These are phyloP conservation scores for Pterulicium gracile DNA, from an alignment of 1,284 basidiomycete species.

Conservation along the genomic window DNA sequence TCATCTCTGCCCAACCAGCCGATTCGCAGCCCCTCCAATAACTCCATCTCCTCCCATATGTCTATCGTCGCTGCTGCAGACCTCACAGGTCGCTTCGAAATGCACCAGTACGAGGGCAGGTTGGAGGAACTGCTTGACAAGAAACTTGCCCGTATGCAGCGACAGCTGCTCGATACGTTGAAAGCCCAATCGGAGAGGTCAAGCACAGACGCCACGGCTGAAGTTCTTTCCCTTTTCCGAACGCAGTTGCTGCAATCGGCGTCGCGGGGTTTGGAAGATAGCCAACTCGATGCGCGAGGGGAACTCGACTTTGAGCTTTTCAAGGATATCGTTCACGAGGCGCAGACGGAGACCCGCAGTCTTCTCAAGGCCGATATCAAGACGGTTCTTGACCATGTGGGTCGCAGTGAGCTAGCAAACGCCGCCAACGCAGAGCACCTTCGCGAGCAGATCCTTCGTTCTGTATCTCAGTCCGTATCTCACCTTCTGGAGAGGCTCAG, in stretches of 20 bases:
- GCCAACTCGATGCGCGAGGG: constrained; percentile 57
- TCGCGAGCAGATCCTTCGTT: background rate
- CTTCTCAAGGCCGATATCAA: constrained; percentile 49
- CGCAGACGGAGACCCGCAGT: constrained; percentile 46
- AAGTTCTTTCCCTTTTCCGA: constrained; percentile 57
- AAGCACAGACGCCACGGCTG: constrained; percentile 43
- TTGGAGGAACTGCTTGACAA: constrained; percentile 54
- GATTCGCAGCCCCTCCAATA: constrained; percentile 17
- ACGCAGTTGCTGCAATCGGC: constrained; percentile 55
- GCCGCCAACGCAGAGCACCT: background rate
- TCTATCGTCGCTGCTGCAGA: constrained; percentile 36
- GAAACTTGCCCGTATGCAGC: constrained; percentile 44
- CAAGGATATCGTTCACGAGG: constrained; percentile 56
- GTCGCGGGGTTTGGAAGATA: constrained; percentile 46
- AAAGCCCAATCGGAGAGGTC: constrained; percentile 24
- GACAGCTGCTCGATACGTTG: constrained; percentile 24
- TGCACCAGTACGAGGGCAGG: constrained; percentile 46
- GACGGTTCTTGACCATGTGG: constrained; percentile 23
- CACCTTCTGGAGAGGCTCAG: constrained; percentile 45
- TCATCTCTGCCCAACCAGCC: constrained; percentile 54
- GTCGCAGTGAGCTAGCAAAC: no score
- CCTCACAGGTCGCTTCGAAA: constrained; percentile 43
- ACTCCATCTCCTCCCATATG: constrained; percentile 22
- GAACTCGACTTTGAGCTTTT: constrained; percentile 71
- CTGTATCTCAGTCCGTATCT: constrained; percentile 17